Percentiles rank a stretch among this genome's conserved stretches.
phyloP scores from a whole-genome alignment of 441 rosid genomes.

The Syzygium malaccense region DNA sequence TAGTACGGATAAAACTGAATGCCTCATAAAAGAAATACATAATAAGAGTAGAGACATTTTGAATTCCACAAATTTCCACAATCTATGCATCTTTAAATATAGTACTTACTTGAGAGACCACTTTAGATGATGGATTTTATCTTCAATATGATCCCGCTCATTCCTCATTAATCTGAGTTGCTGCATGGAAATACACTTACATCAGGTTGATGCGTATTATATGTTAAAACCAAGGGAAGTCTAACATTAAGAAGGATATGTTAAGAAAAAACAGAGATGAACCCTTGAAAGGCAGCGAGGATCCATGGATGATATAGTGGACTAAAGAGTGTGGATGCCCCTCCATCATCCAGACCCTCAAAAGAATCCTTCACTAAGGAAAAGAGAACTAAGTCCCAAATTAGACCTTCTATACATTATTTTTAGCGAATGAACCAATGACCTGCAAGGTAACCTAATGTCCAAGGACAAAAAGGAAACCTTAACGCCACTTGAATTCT shows the following conservation, averaged over 20 bases:
- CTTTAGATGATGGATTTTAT: conserved; percentile 67
- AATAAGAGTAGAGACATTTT: background rate
- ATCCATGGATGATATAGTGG: background rate
- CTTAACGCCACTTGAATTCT: background rate
- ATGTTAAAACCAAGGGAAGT: background rate
- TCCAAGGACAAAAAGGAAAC: background rate
- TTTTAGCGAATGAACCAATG: background rate
- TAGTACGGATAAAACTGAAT: background rate
- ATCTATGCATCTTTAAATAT: background rate
- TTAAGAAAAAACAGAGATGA: background rate
- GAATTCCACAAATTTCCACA: background rate
- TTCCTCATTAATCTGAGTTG: conserved; percentile 70
- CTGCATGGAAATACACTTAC: conserved; percentile 28
- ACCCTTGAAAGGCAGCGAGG: background rate
- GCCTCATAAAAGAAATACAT: background rate
- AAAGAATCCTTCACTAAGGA: background rate
- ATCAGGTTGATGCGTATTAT: background rate
- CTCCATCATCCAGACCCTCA: background rate
- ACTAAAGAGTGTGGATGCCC: background rate
- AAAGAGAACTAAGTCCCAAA: background rate
- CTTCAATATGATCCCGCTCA: conserved; percentile 85
- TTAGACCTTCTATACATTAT: background rate
- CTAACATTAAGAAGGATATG: background rate
- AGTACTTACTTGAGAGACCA: conserved; percentile 80
- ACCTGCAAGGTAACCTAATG: background rate